Conservation (phyloP, 2,329 filamentous ascomycete genomes). For the Phoma herbarum region DNA sequence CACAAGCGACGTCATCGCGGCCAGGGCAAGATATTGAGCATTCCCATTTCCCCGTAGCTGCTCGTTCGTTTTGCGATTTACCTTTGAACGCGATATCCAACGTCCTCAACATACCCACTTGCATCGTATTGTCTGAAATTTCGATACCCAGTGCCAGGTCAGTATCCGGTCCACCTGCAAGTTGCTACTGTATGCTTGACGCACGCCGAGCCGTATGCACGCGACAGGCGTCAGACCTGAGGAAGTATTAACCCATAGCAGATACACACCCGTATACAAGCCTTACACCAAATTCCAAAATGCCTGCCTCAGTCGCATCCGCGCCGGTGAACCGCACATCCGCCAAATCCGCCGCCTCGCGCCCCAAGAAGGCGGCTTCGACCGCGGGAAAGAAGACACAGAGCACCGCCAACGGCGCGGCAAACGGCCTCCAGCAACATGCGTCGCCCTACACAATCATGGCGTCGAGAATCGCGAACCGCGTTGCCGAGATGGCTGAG, state of each 20-base stretch:
- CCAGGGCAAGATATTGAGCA: conserved; percentile 36
- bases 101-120: conserved; percentile 2
- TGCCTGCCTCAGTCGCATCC: conserved; percentile 49
- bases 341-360: conserved; percentile 42
- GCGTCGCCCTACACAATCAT: conserved; percentile 61
- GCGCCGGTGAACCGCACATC: conserved; percentile 45
- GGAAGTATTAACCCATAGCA: conserved; percentile 2
- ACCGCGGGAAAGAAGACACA: conserved; percentile 33
- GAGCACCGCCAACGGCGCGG: conserved; percentile 34
- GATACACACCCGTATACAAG: not conserved
- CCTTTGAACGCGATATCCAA: conserved; percentile 5
- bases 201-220: conserved; percentile 28
- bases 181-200: conserved; percentile 13
- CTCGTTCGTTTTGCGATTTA: conserved; percentile 21
- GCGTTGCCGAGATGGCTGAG: conserved; percentile 62
- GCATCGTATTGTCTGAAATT: conserved; percentile 3
- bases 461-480: conserved; percentile 60
- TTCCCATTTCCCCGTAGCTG: conserved; percentile 22
- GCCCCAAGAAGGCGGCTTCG: conserved; percentile 41
- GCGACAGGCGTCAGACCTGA: conserved; percentile 23
- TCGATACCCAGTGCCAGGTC: conserved; percentile 22
- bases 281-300: conserved; percentile 23
- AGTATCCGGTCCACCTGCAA: conserved; percentile 22
- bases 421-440: conserved; percentile 40
- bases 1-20: conserved; percentile 13